These are phyloP conservation scores for Lachnellula subtilissima DNA, from an alignment of 2,329 filamentous ascomycete species.

Conservation along the genomic window DNA sequence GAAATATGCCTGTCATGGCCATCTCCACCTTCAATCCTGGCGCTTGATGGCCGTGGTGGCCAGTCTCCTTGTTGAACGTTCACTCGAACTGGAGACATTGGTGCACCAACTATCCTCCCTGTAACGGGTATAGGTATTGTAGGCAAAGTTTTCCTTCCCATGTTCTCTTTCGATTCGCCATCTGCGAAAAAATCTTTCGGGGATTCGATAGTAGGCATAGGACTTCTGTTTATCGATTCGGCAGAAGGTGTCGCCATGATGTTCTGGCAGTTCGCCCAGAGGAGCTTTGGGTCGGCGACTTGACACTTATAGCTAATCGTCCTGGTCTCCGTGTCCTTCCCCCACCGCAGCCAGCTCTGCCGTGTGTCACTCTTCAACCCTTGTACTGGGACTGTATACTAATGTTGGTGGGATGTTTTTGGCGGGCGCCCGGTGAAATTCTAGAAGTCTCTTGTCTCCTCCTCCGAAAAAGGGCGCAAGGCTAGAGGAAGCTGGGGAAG, in stretches of 20 bases:
- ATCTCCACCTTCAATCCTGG: constrained; percentile 41
- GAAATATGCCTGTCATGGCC: constrained; percentile 13
- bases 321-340: background rate
- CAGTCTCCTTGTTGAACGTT: constrained; percentile 51
- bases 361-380: background rate
- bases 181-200: constrained; percentile 9
- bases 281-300: background rate
- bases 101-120: constrained; percentile 43
- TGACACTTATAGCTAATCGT: background rate
- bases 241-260: constrained; percentile 23
- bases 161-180: constrained; percentile 24
- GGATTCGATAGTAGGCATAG: constrained; percentile 6
- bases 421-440: background rate
- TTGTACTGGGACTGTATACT: background rate
- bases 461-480: background rate
- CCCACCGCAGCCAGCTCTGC: background rate
- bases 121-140: constrained; percentile 20
- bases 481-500: constrained; percentile 1
- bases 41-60: constrained; percentile 47
- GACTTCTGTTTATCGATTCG: constrained; percentile 13
- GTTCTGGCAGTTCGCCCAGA: background rate
- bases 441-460: background rate
- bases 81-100: constrained; percentile 52
- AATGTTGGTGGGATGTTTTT: background rate
- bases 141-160: constrained; percentile 18